Percentiles rank a stretch among this genome's conserved stretches.
These are phyloP conservation scores for Diddensiella transvaalensis DNA, from an alignment of 805 yeast species.

Conservation along the genomic window DNA sequence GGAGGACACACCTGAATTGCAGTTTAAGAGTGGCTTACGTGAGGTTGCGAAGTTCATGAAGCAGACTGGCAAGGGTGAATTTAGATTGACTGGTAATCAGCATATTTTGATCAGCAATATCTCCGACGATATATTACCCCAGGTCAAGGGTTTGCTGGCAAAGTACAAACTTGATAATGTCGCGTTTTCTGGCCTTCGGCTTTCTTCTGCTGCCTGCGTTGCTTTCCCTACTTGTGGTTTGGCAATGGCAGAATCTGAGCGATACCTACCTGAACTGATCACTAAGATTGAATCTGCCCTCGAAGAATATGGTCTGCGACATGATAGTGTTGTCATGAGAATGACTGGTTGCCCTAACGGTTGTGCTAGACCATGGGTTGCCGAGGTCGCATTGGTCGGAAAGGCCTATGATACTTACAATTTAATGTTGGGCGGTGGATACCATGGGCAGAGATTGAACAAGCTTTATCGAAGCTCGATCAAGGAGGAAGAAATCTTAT, in stretches of 20 bases:
- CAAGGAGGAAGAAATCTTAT: slow-evolving; percentile 83
- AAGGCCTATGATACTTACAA: slow-evolving; percentile 93
- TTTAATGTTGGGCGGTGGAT: slow-evolving; percentile 93
- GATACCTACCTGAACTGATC: slow-evolving; percentile 80
- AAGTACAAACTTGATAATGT: slow-evolving; percentile 81
- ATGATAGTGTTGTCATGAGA: slow-evolving; percentile 92
- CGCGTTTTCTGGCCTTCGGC: slow-evolving; percentile 75
- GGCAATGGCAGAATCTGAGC: slow-evolving; percentile 98
- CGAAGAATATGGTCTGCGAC: slow-evolving; percentile 90
- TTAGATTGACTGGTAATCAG: slow-evolving; percentile 94
- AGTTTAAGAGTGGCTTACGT: slow-evolving; percentile 82
- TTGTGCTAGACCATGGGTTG: slow-evolving; percentile 97
- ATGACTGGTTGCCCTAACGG: slow-evolving; percentile 99
- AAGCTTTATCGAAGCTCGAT: slow-evolving; percentile 84
- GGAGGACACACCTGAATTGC: slow-evolving; percentile 85
- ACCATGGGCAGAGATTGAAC: slow-evolving; percentile 87
- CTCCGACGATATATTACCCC: slow-evolving; percentile 60
- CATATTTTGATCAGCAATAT: slow-evolving; percentile 77
- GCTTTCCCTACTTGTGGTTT: slow-evolving; percentile 98
- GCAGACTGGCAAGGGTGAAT: slow-evolving; percentile 66
- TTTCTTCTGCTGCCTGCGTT: slow-evolving; percentile 94
- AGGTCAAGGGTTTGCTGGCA: slow-evolving; percentile 59
- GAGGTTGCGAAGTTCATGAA: slow-evolving; percentile 70
- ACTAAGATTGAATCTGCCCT: slow-evolving; percentile 78
- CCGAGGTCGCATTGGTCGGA: slow-evolving; percentile 93